phyloP scores from a whole-genome alignment of 768 basidiomycete genomes.

The Neoboletus magnificus region DNA sequence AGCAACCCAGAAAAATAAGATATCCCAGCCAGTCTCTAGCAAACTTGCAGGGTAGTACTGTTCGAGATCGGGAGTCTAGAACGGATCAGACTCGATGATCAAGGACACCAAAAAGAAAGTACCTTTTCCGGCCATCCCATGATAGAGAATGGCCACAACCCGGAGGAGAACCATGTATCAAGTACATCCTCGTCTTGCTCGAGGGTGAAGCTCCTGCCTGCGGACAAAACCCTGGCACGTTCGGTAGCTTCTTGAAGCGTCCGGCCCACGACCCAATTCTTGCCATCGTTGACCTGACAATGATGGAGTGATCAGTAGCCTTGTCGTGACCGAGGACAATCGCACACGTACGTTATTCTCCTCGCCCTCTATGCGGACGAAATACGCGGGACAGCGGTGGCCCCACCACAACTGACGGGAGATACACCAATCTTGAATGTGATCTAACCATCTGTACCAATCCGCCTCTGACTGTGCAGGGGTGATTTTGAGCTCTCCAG shows the following conservation, averaged over 20 bases:
- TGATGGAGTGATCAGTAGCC: background rate
- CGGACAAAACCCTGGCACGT: conserved; percentile 68
- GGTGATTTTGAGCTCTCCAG: conserved; percentile 79
- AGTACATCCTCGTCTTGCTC: conserved; percentile 96
- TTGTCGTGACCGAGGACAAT: background rate
- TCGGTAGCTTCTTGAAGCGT: conserved; percentile 71
- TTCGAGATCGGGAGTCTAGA: conserved; percentile 70
- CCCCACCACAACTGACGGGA: conserved; percentile 99
- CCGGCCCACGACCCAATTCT: conserved; percentile 91
- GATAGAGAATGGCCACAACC: conserved; percentile 95
- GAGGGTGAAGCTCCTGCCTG: conserved; percentile 64
- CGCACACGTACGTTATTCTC: conserved; percentile 54
- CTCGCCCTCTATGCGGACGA: conserved; percentile 78
- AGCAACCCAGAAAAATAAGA: conserved; percentile 99
- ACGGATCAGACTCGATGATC: background rate
- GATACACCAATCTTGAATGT: conserved; percentile 98
- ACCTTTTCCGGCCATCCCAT: conserved; percentile 98
- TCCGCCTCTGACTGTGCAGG: conserved; percentile 89
- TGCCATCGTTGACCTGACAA: conserved; percentile 58
- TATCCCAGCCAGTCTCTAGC: conserved; percentile 99
- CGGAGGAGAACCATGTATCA: conserved; percentile 99
- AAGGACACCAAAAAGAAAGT: background rate
- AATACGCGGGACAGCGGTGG: conserved; percentile 93
- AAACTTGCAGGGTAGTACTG: conserved; percentile 87
- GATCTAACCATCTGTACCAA: conserved; percentile 95